Evolutionary conservation across 2,329 filamentous ascomycete genomes (phyloP), one percentile per base, ranked within the genome.

Genomic region (Lecanicillium sp.): DNA sequence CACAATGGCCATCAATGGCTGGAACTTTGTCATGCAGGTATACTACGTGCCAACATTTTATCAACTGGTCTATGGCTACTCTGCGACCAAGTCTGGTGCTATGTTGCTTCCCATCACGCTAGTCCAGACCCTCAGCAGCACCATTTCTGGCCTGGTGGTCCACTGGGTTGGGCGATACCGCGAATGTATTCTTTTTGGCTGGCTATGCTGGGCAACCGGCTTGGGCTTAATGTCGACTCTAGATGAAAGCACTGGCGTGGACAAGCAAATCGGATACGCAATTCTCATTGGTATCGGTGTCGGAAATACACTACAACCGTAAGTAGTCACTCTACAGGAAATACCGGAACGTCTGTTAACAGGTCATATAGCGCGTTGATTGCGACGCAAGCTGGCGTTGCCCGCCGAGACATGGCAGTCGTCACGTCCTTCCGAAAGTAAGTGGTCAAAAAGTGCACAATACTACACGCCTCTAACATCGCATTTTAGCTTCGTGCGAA

Each of bases 1-100:
- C 14, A 74, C 70, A 13, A 74, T 73, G 68, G 69, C 71, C 27
- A 67, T 76, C 49, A 75, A 75, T 36, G 72, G 73, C 4, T 76
- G 73, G 72, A 75, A 75, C 45, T 75, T 75, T 40, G 58, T 75
- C 17, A 65, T 73, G n/a, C 72, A 76, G 44, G 57, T 72, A 7
- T 71, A 71, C 45, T 71, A 64, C 41, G 60, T 68, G 4, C 63
- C 63, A 0, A 57, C 60, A 1, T 69, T 68, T 43, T 69, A 70
- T 43, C 67, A 69, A 37, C 59, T 69, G 9, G 60, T 57, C 2
- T 68, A 65, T 38, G 59, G 55, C 15, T 69, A 66, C 45, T 63
- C 57, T 0, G 59, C 62, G 2, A 65, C 64, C 4, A 60, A 57
- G 33, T 55, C 64, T 0, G 64, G 59, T 17, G 61, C 61, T 0